Conservation (phyloP, 1,284 basidiomycete genomes). For the Cutaneotrichosporon arboriforme region DNA sequence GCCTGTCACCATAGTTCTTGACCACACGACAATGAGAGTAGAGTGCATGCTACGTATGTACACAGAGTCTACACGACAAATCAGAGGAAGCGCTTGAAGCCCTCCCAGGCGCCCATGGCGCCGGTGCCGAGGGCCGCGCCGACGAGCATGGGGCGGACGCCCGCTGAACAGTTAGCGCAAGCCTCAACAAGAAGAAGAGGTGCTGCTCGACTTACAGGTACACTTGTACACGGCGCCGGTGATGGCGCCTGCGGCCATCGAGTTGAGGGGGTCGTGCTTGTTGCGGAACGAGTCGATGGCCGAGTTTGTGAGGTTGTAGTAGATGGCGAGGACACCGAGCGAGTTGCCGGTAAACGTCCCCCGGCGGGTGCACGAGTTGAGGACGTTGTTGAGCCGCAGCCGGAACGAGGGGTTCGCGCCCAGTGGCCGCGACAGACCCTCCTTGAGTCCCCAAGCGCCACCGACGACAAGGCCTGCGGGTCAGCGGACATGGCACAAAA, state of each 20-base stretch:
- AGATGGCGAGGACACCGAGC: constrained; percentile 90
- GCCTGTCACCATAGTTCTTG: too few species aligned
- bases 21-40: constrained; percentile 55
- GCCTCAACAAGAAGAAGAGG: not conserved
- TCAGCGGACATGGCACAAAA: constrained; percentile 58
- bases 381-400: constrained; percentile 90
- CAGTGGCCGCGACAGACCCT: constrained; percentile 80
- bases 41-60: constrained; percentile 11
- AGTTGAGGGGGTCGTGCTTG: constrained; percentile 84
- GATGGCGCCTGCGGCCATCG: constrained; percentile 84
- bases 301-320: constrained; percentile 96
- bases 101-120: constrained; percentile 84
- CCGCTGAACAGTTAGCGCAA: constrained; percentile 59
- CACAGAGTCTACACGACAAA: constrained; percentile 13
- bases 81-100: constrained; percentile 64
- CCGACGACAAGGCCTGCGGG: constrained; percentile 81
- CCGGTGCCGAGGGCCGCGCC: constrained; percentile 84
- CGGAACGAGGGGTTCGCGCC: constrained; percentile 61
- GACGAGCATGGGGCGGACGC: constrained; percentile 78
- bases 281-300: constrained; percentile 82
- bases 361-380: constrained; percentile 93
- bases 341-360: constrained; percentile 98
- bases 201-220: constrained; percentile 61
- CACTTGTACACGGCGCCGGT: constrained; percentile 91
- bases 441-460: constrained; percentile 91